A percentile compares a stretch with the other conserved stretches of the same genome.
These are phyloP conservation scores for Penicillium sp. DNA, from an alignment of 2,329 filamentous ascomycete species.

Conservation along the genomic window DNA sequence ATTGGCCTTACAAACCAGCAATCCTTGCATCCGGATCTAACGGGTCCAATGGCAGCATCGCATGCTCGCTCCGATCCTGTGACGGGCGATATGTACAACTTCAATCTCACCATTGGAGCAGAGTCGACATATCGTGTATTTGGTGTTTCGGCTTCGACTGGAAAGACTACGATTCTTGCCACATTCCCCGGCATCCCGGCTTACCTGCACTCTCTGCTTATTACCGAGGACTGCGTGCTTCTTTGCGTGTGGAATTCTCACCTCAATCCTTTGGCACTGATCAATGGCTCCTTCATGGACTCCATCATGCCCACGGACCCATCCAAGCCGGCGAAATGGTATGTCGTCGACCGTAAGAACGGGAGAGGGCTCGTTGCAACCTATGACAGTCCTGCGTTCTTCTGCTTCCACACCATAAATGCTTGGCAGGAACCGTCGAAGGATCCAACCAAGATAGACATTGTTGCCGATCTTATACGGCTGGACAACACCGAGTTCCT, in stretches of 20 bases:
- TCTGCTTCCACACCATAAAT: slow-evolving; percentile 77
- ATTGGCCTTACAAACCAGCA: slow-evolving; percentile 59
- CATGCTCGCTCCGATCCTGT: slow-evolving; percentile 67
- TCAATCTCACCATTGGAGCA: slow-evolving; percentile 64
- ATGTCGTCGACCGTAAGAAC: slow-evolving; percentile 64
- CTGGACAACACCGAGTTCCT: slow-evolving; percentile 64
- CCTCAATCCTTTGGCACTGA: slow-evolving; percentile 46
- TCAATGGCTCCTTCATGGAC: slow-evolving; percentile 50
- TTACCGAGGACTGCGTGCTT: slow-evolving; percentile 66
- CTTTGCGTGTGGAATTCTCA: slow-evolving; percentile 68
- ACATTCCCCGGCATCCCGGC: slow-evolving; percentile 57
- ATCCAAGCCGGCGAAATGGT: slow-evolving; percentile 60
- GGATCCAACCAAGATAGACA: slow-evolving; percentile 40
- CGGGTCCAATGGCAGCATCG: slow-evolving; percentile 62
- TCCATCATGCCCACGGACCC: slow-evolving; percentile 61
- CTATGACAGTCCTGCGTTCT: slow-evolving; percentile 64
- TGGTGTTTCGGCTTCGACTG: slow-evolving; percentile 57
- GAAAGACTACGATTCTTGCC: slow-evolving; percentile 66
- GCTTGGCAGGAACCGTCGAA: slow-evolving; percentile 60
- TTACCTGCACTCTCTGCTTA: slow-evolving; percentile 79
- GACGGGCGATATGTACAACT: slow-evolving; percentile 76
- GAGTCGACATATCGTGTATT: slow-evolving; percentile 65
- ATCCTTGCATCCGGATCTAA: slow-evolving; percentile 62
- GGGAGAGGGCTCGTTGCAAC: slow-evolving; percentile 62
- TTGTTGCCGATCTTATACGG: slow-evolving; percentile 62